These are phyloP conservation scores for Mortierella sp. DNA, from an alignment of 371 early-diverging fungal genomes.

Conservation along the genomic window DNA sequence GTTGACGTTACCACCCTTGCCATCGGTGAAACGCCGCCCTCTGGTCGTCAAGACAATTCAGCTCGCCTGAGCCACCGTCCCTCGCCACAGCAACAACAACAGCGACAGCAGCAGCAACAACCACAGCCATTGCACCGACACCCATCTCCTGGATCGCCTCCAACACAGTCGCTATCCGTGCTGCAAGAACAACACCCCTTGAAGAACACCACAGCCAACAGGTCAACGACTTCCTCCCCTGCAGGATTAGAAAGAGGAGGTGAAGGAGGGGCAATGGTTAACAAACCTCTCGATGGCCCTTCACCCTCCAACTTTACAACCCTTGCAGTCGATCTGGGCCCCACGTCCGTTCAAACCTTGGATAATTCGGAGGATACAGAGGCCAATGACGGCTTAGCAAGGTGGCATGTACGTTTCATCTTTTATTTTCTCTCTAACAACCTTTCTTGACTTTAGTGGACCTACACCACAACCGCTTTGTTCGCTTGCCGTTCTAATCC, in stretches of 20 bases:
- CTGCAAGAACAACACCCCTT: neutral
- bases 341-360: neutral
- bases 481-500: neutral
- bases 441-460: neutral
- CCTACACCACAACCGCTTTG: neutral
- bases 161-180: neutral
- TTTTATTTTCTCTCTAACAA: neutral
- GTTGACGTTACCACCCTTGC: neutral
- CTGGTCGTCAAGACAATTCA: neutral
- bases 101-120: too few relatives aligned
- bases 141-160: constrained; percentile 3
- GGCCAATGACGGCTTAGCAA: neutral
- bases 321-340: constrained; percentile 9
- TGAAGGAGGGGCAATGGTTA: neutral
- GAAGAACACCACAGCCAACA: neutral
- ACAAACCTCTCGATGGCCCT: neutral
- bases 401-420: constrained; percentile 4
- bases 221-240: neutral
- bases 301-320: neutral
- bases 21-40: neutral
- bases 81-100: neutral
- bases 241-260: neutral
- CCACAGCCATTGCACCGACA: neutral
- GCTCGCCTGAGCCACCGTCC: neutral
- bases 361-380: neutral